A percentile compares a stretch with the other conserved stretches of the same genome.
phyloP scores from a whole-genome alignment of 192 early-diverging fungal genomes.

The Linnemannia hyalina region DNA sequence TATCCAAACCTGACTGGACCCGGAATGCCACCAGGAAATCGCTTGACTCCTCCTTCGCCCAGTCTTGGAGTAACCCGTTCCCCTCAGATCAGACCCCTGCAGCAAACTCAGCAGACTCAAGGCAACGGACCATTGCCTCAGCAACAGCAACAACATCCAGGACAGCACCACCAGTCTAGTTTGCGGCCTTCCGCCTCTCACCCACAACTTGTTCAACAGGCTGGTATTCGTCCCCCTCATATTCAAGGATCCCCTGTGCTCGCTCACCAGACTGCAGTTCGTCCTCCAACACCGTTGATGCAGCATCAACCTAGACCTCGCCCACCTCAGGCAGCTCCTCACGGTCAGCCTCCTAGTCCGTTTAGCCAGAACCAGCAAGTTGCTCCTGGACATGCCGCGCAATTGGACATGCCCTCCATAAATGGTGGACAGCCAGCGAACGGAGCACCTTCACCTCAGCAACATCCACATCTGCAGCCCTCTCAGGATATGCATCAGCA shows the following conservation, averaged over 20 bases:
- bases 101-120: slow-evolving; percentile 20
- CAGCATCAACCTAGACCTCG: slow-evolving; percentile 45
- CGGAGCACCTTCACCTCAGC: slow-evolving; percentile 3
- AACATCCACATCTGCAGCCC: neutral
- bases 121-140: neutral
- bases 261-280: slow-evolving; percentile 20
- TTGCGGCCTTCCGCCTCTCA: slow-evolving; percentile 35
- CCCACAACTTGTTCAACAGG: slow-evolving; percentile 27
- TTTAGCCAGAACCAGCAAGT: neutral
- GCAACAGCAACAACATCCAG: slow-evolving; percentile 11
- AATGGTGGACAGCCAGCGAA: neutral
- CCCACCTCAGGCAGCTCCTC: slow-evolving; percentile 28
- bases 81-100: slow-evolving; percentile 44
- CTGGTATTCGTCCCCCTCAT: slow-evolving; percentile 24
- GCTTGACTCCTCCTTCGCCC: slow-evolving; percentile 43
- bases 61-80: slow-evolving; percentile 13
- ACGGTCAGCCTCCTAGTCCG: slow-evolving; percentile 16
- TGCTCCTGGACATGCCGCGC: neutral
- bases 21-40: slow-evolving; percentile 8
- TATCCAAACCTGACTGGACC: slow-evolving; percentile 33
- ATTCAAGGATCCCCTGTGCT: slow-evolving; percentile 29
- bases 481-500: slow-evolving; percentile 16
- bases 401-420: slow-evolving; percentile 11
- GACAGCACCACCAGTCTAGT: slow-evolving; percentile 12
- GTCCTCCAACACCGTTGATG: slow-evolving; percentile 22